Evolutionary conservation across 1,284 basidiomycete species (phyloP), one percentile per base, ranked within the genome.

Genomic region (Prillingera fragicola): DNA sequence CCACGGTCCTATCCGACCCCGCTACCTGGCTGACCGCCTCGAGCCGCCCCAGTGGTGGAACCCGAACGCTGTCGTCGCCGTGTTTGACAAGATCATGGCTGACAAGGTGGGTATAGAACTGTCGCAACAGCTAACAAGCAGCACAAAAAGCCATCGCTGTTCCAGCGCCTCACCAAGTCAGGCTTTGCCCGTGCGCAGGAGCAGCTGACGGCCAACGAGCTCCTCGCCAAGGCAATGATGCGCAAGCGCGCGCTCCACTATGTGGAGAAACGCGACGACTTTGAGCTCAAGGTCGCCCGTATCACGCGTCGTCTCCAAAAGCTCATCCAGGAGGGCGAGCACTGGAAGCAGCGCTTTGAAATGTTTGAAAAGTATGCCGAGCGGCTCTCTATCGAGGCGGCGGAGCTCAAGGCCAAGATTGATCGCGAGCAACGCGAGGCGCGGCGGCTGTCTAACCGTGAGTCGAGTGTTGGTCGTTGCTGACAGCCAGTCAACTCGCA

Each of bases 31-130:
- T 4, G 65, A 65, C 36, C 78, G 85, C 38, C 88, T 89, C 74
- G 75, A 83, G 34, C 84, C 84, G 10, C 91, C 90, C 0, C 80
- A 82, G 49, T 95, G 90, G 90, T 95, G 89, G 89, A 82, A 89
- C 63, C 87, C 86, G 33, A 85, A 83, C 10, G 80, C 83, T 18
- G 85, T 92, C 59, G 84, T 95, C 41, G 81, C 85, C 52, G 89
- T 87, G 7, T 92, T 95, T 56, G 89, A 94, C 68, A 77, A 76
- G 48, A 87, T 92, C 21, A 76, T 95, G 36, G 81, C 85, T 55
- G 87, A 92, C 65, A 88, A 83, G 78, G 86, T 87, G 53, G 53
- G 71, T 62, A 24, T 10, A 60, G 45, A 38, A 44, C 57, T 38
- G 36, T 49, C n/a, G 7, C 14, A 8, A 13, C 56, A 39, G 27